phyloP scores from a whole-genome alignment of 176 grass and related monocot species.

The Juncus effusus region DNA sequence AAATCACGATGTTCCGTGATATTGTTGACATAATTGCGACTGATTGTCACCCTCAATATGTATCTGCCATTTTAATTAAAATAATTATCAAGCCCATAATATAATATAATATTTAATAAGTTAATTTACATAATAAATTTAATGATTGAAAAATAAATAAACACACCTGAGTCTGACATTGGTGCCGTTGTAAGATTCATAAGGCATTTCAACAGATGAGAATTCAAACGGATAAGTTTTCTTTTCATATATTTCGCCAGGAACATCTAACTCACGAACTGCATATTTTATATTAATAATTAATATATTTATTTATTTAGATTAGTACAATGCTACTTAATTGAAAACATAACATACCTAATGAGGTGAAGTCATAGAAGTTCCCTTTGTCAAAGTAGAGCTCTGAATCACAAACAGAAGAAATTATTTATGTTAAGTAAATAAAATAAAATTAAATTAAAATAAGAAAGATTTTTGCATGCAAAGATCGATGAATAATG shows the following conservation, averaged over 20 bases:
- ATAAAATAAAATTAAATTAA: constrained; percentile 13
- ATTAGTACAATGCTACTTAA: neutral
- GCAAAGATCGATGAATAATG: constrained; percentile 3
- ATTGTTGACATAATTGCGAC: constrained; percentile 77
- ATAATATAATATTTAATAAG: no score
- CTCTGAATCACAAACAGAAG: constrained; percentile 40
- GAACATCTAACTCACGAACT: constrained; percentile 85
- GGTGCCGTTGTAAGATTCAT: constrained; percentile 81
- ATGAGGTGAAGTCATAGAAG: constrained; percentile 92
- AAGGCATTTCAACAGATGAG: constrained; percentile 92
- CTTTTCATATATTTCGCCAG: constrained; percentile 91
- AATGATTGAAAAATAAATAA: constrained; percentile 2
- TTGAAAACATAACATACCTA: constrained; percentile 43
- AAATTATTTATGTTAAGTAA: neutral
- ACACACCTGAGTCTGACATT: constrained; percentile 88
- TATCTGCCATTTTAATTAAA: constrained; percentile 51
- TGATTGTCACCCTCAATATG: constrained; percentile 78
- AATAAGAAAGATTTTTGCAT: neutral
- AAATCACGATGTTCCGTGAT: constrained; percentile 75
- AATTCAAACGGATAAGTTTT: constrained; percentile 92
- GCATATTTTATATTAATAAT: constrained; percentile 11
- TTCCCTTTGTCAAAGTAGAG: constrained; percentile 83
- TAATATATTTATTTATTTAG: constrained; percentile 6
- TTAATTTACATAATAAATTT: constrained; percentile 7
- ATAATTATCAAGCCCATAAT: no score